phyloP scores from a whole-genome alignment of 129 eudicot species.

The Helichrysum umbraculigerum region DNA sequence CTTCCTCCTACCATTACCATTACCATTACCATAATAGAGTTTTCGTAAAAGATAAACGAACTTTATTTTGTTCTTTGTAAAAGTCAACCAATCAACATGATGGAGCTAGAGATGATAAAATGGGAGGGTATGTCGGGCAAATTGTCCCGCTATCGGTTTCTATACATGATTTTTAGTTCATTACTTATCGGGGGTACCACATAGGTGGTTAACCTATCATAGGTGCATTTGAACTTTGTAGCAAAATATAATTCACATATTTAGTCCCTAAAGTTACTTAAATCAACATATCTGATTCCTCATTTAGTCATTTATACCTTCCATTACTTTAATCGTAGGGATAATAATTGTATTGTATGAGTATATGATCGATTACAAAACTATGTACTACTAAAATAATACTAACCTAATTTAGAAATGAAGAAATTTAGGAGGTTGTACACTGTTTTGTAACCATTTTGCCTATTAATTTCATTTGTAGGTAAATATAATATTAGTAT shows the following conservation, averaged over 20 bases:
- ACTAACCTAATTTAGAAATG: too few species aligned
- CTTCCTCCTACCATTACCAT: constrained; percentile 69
- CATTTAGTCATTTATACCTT: too few species aligned
- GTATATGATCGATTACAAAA: neutral
- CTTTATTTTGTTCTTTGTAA: neutral
- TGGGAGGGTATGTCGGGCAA: neutral
- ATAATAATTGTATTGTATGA: too few species aligned
- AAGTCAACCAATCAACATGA: neutral
- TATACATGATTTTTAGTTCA: neutral
- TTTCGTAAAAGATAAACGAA: neutral
- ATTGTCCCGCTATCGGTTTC: neutral
- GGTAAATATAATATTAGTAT: neutral
- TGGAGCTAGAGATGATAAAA: neutral
- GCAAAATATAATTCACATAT: too few species aligned
- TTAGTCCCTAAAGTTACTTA: too few species aligned
- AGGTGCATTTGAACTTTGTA: too few species aligned
- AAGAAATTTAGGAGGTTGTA: neutral
- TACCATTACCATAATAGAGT: too few species aligned
- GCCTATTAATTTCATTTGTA: neutral
- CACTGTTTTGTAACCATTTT: neutral
- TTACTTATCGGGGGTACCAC: too few species aligned
- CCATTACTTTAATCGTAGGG: neutral
- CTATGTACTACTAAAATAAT: neutral
- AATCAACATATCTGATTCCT: too few species aligned
- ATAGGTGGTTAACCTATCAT: too few species aligned